Base-by-base conservation (phyloP, 257 asterid genomes). In the Anisodus acutangulus region DNA sequence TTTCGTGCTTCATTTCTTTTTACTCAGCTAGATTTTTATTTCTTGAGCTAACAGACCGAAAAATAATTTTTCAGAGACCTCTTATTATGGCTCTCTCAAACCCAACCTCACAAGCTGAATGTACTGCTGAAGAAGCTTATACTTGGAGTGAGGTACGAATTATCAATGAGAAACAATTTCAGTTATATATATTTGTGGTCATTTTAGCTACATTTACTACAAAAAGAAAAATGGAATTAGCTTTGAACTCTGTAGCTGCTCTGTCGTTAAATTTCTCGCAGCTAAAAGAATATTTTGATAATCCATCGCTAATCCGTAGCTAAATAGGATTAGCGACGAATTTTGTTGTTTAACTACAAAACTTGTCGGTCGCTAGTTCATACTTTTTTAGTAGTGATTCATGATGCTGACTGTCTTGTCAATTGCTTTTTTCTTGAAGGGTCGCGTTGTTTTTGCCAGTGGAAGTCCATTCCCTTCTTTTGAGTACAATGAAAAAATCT, bases 61-160 rank as follows among this genome's bases (percentile, higher is more conserved):
- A 53, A 45, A 60, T 81, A 45, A 83, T 85, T 74, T 17, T 84
- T 35, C 94, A 97, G 99, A 95, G 57, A 89, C 99, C 99, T 83
- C 98, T 97, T 68, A 93, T 97, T 71, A 88, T 97, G 98, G 98
- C 99, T 76, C 97, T 97, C 60, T 95, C 99, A 22, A 97, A 97
- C 85, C 99, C 99, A 45, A 97, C 99, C 78, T 90, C 99, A 83
- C 98, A 97, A 90, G 74, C 99, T 59, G 99, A 97, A 92, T 97
- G 99, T 93, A 95, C 99, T 57, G 99, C 99, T 58, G 98, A 94
- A 90, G 94, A 97, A 83, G 99, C 99, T 80, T 97, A 95, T 89
- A 88, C 91, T 19, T 97, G 99, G 99, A 92, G 93, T 45, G 90
- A 96, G 97, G 99, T 94, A 84, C 72, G 89, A 3, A 69, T 59